These are phyloP conservation scores for Arthroderma sp. DNA, from an alignment of 2,329 filamentous ascomycete species.

Conservation along the genomic window DNA sequence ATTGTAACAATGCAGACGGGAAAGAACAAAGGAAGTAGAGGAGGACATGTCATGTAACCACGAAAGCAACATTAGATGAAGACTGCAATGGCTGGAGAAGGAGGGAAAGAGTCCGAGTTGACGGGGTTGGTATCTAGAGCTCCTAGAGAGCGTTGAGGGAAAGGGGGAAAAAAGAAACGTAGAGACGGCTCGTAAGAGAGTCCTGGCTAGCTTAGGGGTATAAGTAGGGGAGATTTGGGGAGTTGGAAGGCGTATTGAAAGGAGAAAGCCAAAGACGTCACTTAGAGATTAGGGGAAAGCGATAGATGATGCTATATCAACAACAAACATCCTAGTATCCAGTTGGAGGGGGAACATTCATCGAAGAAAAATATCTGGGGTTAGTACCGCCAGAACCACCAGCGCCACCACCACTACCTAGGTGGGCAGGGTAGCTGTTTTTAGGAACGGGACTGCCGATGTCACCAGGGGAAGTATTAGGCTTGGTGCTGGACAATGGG, in stretches of 20 bases:
- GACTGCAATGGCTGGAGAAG: neutral
- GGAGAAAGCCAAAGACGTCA: neutral
- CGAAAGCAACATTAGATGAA: conserved; percentile 1
- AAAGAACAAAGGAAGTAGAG: neutral
- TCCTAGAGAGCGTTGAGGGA: neutral
- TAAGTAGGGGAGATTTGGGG: conserved; percentile 2
- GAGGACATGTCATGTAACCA: conserved; percentile 1
- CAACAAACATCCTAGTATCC: conserved; percentile 24
- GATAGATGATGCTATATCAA: conserved; percentile 6
- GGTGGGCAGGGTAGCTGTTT: conserved; percentile 29
- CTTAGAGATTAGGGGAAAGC: neutral
- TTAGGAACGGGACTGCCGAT: conserved; percentile 55
- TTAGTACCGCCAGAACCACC: conserved; percentile 14
- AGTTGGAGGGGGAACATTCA: conserved; percentile 23
- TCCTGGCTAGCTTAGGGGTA: conserved; percentile 5
- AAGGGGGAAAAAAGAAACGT: neutral
- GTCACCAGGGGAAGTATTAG: conserved; percentile 46
- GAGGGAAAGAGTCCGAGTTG: neutral
- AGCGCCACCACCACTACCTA: conserved; percentile 26
- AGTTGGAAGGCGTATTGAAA: neutral
- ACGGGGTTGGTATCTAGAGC: neutral
- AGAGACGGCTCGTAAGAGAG: neutral
- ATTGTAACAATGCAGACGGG: conserved; percentile 1
- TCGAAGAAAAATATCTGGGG: conserved; percentile 24
- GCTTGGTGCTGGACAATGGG: conserved; percentile 32